Evolutionary conservation across 306 rosid genomes (phyloP), one percentile per base, ranked within the genome.

Genomic region (Cucurbita maxima): DNA sequence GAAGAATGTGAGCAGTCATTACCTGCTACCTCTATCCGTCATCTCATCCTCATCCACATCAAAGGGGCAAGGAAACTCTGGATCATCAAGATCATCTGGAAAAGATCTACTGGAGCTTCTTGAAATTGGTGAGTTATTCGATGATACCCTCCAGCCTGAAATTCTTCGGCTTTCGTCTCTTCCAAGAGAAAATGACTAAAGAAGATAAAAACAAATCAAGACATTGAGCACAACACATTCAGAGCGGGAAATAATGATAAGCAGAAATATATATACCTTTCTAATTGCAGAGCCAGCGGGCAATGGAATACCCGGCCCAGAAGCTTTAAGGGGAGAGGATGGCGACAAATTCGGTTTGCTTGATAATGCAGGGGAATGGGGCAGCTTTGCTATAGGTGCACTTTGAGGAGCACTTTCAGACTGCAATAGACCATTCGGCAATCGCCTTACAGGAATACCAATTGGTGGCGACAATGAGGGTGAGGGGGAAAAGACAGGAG

Each of bases 91-190:
- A 20, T 76, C 73, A 53, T 87, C 90, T 50, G 79, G 91, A 70
- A 80, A 82, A 73, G 93, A 92, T 83, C 89, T 89, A 75, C 96
- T 93, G 54, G 98, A 86, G 89, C 96, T 81, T 82, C 91, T 87
- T 58, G 93, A 84, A 83, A 83, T 38, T 51, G 82, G 96, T 5
- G 79, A 86, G 84, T 84, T 74, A 79, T 69, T 79, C 43, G 89
- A 78, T 56, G 95, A 77, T 76, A 79, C 71, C 81, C 78, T 89
- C 74, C 74, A 58, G 63, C 88, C 96, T 62, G 77, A 84, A 81
- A 66, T 48, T 75, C 77, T 92, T 57, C 78, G 83, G 20, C 75
- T 71, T 61, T 88, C 96, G 59, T 84, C 90, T 79, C 81, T 88
- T 78, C 86, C 86, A 58, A 80, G 82, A 75, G 86, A 83, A 81